Evolutionary conservation across 1,139 yeast species (phyloP).

Genomic region (Wickerhamomyces sp.): DNA sequence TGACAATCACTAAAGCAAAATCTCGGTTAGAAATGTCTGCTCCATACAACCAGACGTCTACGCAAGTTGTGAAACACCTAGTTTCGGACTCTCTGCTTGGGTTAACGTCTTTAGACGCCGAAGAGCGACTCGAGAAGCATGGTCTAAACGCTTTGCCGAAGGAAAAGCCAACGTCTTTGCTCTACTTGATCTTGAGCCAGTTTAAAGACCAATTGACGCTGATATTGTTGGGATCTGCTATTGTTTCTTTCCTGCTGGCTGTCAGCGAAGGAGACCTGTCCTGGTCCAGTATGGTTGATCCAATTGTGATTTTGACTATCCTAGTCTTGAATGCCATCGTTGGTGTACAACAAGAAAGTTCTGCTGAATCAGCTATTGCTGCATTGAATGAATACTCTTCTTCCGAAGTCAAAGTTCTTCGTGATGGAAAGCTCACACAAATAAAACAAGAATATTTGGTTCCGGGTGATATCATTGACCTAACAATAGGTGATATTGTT

Average conservation of each 20-base stretch:
- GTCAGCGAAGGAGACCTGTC: constrained; percentile 28
- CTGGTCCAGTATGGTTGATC: constrained; percentile 34
- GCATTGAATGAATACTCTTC: constrained; percentile 36
- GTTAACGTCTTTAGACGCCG: constrained; percentile 13
- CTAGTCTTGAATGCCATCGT: constrained; percentile 36
- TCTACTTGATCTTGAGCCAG: constrained; percentile 31
- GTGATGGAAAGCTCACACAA: constrained; percentile 36
- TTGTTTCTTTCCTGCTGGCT: constrained; percentile 33
- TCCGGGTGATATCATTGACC: constrained; percentile 71
- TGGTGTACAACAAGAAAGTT: constrained; percentile 38
- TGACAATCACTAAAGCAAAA: background rate
- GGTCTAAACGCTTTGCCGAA: constrained; percentile 26
- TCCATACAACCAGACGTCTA: constrained; percentile 8
- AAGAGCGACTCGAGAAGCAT: constrained; percentile 12
- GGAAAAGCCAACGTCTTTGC: constrained; percentile 32
- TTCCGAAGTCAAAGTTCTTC: constrained; percentile 39
- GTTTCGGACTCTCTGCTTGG: constrained; percentile 13
- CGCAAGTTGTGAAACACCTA: constrained; percentile 11
- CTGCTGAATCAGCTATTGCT: constrained; percentile 37
- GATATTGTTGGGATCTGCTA: constrained; percentile 34
- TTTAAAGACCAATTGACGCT: constrained; percentile 35
- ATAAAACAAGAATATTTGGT: constrained; percentile 45
- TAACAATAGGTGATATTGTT: constrained; percentile 70
- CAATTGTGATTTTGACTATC: constrained; percentile 34
- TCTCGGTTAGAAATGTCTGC: constrained; percentile 3